Conservation (phyloP, 2,329 filamentous ascomycete species). For the Talaromyces sp. region DNA sequence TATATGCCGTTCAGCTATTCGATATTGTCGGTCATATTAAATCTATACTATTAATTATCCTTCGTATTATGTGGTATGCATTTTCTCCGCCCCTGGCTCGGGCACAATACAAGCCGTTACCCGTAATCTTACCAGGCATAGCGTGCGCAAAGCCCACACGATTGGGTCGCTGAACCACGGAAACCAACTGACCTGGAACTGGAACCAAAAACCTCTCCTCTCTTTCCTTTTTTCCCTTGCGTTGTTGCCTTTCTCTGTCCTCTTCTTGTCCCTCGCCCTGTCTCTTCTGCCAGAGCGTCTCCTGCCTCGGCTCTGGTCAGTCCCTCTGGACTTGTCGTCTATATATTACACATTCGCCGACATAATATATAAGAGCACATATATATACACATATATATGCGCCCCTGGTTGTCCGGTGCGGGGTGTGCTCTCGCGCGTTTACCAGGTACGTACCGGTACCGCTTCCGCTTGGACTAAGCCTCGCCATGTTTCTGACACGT, state of each 20-base stretch:
- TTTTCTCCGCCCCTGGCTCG: neutral
- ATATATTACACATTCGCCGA: neutral
- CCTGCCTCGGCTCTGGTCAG: neutral
- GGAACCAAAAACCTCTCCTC: neutral
- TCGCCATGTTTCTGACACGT: neutral
- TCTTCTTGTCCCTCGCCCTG: neutral
- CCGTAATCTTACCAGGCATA: neutral
- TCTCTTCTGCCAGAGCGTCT: too few species aligned
- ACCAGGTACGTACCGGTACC: neutral
- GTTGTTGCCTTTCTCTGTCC: neutral
- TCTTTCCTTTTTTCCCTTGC: too few species aligned
- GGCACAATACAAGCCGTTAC: neutral
- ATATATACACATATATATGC: neutral
- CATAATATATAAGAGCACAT: neutral
- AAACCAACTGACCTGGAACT: neutral
- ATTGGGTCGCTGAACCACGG: neutral
- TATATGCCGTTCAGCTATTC: too few species aligned
- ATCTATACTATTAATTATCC: too few species aligned
- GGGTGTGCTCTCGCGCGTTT: neutral
- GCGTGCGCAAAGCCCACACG: neutral
- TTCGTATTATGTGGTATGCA: too few species aligned
- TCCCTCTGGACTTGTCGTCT: neutral
- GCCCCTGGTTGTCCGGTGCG: neutral
- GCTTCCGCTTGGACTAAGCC: neutral
- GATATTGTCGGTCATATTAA: too few species aligned